Conservation (phyloP, 305 asterid species). For the Andrographis paniculata region DNA sequence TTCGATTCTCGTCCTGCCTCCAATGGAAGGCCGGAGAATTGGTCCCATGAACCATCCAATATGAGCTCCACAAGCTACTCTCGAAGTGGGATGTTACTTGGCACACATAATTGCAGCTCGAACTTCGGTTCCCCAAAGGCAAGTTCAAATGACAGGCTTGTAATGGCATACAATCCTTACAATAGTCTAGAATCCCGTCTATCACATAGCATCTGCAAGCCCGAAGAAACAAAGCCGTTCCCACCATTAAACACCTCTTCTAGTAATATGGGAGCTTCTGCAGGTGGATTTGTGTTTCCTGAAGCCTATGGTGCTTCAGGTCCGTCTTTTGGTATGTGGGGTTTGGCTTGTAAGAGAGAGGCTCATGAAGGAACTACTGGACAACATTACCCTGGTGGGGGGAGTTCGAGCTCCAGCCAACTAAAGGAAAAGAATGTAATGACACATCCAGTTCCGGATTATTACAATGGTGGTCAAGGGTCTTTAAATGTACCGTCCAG, state of each 20-base stretch:
- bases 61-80: slow-evolving; percentile 12
- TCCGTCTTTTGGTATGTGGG: slow-evolving; percentile 25
- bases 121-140: slow-evolving; percentile 20
- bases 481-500: slow-evolving; percentile 24
- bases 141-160: slow-evolving; percentile 19
- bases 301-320: slow-evolving; percentile 22
- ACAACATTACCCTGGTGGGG: slow-evolving; percentile 29
- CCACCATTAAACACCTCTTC: slow-evolving; percentile 24
- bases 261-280: slow-evolving; percentile 19
- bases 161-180: slow-evolving; percentile 14
- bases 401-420: slow-evolving; percentile 33
- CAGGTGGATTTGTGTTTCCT: slow-evolving; percentile 25
- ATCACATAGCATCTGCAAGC: slow-evolving; percentile 18
- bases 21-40: slow-evolving; percentile 27
- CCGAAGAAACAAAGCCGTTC: slow-evolving; percentile 18
- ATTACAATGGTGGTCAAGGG: slow-evolving; percentile 23
- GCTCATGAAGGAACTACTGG: slow-evolving; percentile 29
- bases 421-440: slow-evolving; percentile 18
- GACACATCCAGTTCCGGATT: slow-evolving; percentile 22
- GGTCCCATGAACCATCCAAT: slow-evolving; percentile 31
- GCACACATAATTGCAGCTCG: slow-evolving; percentile 11
- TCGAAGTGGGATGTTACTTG: background rate
- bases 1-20: slow-evolving; percentile 19
- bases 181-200: slow-evolving; percentile 15
- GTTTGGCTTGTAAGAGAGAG: slow-evolving; percentile 32